A percentile compares a stretch with the other conserved stretches of the same genome.
Conservation (phyloP, 495 filamentous ascomycete species). For the Parmelia sp. region DNA sequence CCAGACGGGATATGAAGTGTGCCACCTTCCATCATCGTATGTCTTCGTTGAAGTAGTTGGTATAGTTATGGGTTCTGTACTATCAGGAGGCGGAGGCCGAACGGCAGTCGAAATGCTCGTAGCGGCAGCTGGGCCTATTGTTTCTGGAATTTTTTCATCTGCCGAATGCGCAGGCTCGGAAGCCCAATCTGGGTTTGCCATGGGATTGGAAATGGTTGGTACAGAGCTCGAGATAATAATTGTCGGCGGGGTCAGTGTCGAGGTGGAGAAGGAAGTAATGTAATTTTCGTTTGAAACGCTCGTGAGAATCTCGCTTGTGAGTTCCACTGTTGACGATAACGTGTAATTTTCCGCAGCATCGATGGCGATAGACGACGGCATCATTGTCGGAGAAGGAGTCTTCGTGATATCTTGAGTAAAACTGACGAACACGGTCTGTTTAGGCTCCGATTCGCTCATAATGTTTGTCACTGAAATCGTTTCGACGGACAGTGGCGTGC, state of each 20-base stretch:
- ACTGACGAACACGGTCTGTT: slow-evolving; percentile 18
- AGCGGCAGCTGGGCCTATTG: neutral
- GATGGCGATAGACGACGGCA: slow-evolving; percentile 6
- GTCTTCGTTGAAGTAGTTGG: slow-evolving; percentile 16
- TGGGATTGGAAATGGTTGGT: neutral
- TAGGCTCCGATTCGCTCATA: slow-evolving; percentile 10
- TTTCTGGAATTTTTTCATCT: neutral
- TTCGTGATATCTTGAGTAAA: slow-evolving; percentile 3
- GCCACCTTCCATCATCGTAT: slow-evolving; percentile 23
- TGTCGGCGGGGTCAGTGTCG: slow-evolving; percentile 23
- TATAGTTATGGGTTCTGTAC: neutral
- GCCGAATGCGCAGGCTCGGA: neutral
- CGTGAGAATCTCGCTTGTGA: slow-evolving; percentile 5
- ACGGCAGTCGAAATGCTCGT: neutral
- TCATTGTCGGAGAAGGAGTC: slow-evolving; percentile 2
- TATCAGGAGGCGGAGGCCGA: slow-evolving; percentile 8
- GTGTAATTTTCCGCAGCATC: slow-evolving; percentile 8
- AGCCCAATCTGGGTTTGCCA: neutral
- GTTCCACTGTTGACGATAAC: neutral
- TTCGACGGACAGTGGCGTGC: slow-evolving; percentile 18
- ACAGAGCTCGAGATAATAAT: slow-evolving; percentile 7
- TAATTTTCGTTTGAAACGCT: slow-evolving; percentile 35
- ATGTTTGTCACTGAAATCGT: slow-evolving; percentile 23
- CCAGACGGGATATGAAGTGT: slow-evolving; percentile 23
- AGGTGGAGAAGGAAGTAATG: slow-evolving; percentile 48